phyloP scores from a whole-genome alignment of 495 filamentous ascomycete genomes.

The Bryoglossum gracile region DNA sequence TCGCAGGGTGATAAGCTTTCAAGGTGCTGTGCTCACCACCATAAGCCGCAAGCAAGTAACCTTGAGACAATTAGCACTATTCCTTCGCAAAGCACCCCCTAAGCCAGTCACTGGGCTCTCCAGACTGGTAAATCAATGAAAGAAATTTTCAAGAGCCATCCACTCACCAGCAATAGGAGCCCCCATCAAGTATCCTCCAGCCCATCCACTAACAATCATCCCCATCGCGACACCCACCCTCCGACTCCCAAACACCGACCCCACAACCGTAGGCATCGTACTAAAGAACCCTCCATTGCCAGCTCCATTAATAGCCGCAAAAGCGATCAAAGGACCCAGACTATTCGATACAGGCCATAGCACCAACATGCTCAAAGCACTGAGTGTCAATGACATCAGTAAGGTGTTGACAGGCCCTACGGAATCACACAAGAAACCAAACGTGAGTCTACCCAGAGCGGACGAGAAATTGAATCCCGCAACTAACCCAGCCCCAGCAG shows the following conservation, averaged over 20 bases:
- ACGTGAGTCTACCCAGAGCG: constrained; percentile 52
- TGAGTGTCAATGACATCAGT: constrained; percentile 30
- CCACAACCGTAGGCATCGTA: constrained; percentile 55
- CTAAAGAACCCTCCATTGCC: constrained; percentile 69
- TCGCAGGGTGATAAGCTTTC: constrained; percentile 47
- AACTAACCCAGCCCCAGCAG: constrained; percentile 62
- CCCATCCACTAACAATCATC: constrained; percentile 55
- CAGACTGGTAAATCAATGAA: too few relatives aligned
- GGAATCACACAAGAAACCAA: constrained; percentile 60
- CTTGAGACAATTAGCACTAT: too few relatives aligned
- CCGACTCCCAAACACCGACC: constrained; percentile 47
- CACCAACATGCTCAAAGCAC: constrained; percentile 54
- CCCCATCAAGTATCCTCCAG: constrained; percentile 50
- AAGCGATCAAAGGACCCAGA: constrained; percentile 59
- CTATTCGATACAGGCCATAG: constrained; percentile 57
- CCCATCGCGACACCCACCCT: constrained; percentile 51
- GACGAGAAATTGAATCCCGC: constrained; percentile 66
- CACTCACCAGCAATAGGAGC: too few relatives aligned
- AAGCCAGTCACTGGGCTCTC: too few relatives aligned
- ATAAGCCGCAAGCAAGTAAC: constrained; percentile 46
- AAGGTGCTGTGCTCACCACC: constrained; percentile 40
- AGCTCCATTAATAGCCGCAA: constrained; percentile 57
- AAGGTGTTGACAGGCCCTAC: constrained; percentile 59
- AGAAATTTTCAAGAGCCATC: too few relatives aligned
- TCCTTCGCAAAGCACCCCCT: too few relatives aligned